Conservation (phyloP, 371 early-diverging fungal genomes). For the Circinella umbellata region DNA sequence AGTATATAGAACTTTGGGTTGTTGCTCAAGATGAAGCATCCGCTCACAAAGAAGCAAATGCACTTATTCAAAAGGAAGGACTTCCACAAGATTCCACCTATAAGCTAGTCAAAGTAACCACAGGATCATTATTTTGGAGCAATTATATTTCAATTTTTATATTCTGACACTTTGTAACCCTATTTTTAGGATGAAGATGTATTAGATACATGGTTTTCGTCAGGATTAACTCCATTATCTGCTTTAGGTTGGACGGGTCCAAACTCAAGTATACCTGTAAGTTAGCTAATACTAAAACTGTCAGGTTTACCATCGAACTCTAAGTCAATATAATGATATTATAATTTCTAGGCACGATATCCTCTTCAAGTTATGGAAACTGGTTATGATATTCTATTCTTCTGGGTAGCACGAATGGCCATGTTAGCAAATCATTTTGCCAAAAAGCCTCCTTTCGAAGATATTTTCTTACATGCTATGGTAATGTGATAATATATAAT, state of each 20-base stretch:
- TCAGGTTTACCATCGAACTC: no score
- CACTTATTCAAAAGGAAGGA: constrained; percentile 32
- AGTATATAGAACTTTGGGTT: constrained; percentile 67
- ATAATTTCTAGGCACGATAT: constrained; percentile 56
- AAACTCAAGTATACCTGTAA: constrained; percentile 20
- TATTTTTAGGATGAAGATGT: constrained; percentile 91
- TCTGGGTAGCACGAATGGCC: constrained; percentile 99
- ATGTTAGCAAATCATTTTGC: constrained; percentile 96
- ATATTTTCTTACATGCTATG: constrained; percentile 82
- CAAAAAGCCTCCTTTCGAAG: constrained; percentile 85
- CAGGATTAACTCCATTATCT: constrained; percentile 96
- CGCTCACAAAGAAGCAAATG: constrained; percentile 59
- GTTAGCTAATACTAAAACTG: neutral
- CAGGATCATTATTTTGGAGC: no score
- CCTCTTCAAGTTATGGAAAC: constrained; percentile 96
- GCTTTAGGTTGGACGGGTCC: constrained; percentile 72
- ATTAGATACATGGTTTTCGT: constrained; percentile 99
- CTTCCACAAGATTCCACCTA: constrained; percentile 34
- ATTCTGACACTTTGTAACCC: neutral
- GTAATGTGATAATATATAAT: constrained; percentile 34
- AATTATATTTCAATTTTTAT: neutral
- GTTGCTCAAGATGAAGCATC: constrained; percentile 65
- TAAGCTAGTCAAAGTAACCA: constrained; percentile 36
- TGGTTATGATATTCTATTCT: constrained; percentile 99
- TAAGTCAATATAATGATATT: no score